phyloP scores from a whole-genome alignment of 1,284 basidiomycete species.

The Trichosporon sp. region DNA sequence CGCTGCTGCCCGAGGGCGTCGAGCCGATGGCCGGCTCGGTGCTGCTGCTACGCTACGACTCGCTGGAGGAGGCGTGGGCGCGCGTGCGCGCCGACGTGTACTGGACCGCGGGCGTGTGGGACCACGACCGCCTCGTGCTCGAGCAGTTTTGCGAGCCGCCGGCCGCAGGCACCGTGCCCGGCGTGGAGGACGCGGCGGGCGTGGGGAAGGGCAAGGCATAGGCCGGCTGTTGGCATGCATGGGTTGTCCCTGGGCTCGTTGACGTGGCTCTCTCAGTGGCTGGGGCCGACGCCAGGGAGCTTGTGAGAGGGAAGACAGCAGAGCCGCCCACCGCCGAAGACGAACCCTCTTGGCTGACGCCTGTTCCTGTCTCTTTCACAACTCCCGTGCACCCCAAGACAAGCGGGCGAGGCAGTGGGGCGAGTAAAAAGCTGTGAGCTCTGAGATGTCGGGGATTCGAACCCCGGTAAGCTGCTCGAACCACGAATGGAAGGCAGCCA shows the following conservation, averaged over 20 bases:
- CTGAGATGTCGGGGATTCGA: conserved; percentile 1
- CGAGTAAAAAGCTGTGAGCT: neutral
- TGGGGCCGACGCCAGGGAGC: neutral
- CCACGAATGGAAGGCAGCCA: neutral
- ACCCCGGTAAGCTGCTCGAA: neutral
- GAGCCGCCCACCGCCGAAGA: too few relatives aligned
- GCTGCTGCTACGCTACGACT: conserved; percentile 35
- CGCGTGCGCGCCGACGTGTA: conserved; percentile 43
- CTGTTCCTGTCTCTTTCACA: too few relatives aligned
- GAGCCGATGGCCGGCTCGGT: conserved; percentile 42
- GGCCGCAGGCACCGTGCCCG: conserved; percentile 11
- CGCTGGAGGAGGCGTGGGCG: conserved; percentile 35
- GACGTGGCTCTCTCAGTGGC: neutral
- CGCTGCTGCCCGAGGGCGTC: conserved; percentile 27
- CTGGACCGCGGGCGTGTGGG: conserved; percentile 46
- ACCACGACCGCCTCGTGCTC: conserved; percentile 35
- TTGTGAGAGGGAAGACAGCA: too few relatives aligned
- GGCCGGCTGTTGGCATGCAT: neutral
- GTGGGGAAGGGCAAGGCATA: neutral
- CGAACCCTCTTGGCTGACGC: too few relatives aligned
- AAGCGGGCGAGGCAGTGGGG: too few relatives aligned
- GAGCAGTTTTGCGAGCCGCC: conserved; percentile 32
- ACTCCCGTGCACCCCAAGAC: neutral
- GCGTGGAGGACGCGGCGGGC: conserved; percentile 5
- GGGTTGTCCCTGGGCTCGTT: neutral